Evolutionary conservation across 2,329 filamentous ascomycete genomes (phyloP).

Genomic region (Hymenoscyphus repandus): DNA sequence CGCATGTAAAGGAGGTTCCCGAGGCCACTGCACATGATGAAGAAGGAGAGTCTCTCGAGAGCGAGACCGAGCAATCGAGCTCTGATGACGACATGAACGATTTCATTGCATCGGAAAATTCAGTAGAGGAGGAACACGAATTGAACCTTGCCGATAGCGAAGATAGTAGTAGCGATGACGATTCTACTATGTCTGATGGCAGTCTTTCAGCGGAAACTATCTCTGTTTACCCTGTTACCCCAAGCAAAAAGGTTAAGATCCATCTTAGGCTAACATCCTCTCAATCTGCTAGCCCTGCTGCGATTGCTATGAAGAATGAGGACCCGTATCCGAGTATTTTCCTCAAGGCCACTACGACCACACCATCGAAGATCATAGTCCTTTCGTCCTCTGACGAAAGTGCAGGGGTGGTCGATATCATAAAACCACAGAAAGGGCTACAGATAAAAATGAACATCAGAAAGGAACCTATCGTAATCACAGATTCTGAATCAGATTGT

Average conservation of each 20-base stretch:
- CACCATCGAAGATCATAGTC: too few relatives aligned
- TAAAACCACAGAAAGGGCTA: background rate
- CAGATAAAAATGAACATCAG: too few relatives aligned
- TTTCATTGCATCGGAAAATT: constrained; percentile 42
- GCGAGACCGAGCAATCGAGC: constrained; percentile 15
- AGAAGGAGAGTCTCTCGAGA: constrained; percentile 23
- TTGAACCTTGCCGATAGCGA: constrained; percentile 25
- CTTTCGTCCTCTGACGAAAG: background rate
- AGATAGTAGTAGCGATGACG: constrained; percentile 16
- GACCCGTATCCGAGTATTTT: too few relatives aligned
- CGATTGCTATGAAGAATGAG: background rate
- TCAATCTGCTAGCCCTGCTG: background rate
- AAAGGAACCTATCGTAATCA: constrained; percentile 11
- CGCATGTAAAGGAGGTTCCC: background rate
- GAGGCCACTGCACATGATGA: constrained; percentile 9
- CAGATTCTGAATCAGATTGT: constrained; percentile 11
- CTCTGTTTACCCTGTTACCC: background rate
- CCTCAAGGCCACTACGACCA: too few relatives aligned
- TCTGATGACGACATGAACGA: constrained; percentile 42
- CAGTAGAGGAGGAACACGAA: constrained; percentile 14
- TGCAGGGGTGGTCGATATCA: background rate
- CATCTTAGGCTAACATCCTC: background rate
- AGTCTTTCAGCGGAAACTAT: constrained; percentile 1
- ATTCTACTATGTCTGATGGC: constrained; percentile 9
- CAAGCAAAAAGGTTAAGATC: background rate